Base-by-base conservation (phyloP, 2,329 filamentous ascomycete genomes). In the Sclerotinia subarctica region DNA sequence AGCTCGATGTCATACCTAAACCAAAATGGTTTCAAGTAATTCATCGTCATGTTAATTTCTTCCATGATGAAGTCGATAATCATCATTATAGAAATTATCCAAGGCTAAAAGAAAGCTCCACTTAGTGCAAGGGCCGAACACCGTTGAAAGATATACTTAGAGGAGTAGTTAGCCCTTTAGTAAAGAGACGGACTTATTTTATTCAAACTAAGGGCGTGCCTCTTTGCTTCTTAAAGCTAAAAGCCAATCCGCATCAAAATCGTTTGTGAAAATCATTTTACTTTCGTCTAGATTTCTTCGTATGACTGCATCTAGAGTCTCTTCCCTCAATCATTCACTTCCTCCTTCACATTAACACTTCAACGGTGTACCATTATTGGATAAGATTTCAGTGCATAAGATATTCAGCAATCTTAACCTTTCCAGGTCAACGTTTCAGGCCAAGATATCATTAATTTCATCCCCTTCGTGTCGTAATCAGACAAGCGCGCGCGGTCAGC, bases 401-500 rank as follows among this genome's bases (percentile, higher is more conserved):
- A 49, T 3, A 17, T 44, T 19, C 17, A 24, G 38, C n/a, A 24
- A 66, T 56, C 38, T 38, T 66, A 47, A 47, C 38, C 64, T 53
- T 42, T 38, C 32, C 17, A 47, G 52, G 51, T 58, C 64, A 32
- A 51, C 47, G 35, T 62, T 38, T 44, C 46, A 67, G n/a, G 21
- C 32, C 56, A 21, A 26, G 56, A 29, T 52, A 53, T 5, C 26
- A 46, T 54, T 49, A n/a, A 4, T 42, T 38, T 53, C 5, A 21
- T 15, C n/a, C 15, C 7, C 13, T 35, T 42, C 54, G 35, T 24
- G 6, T 53, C 7, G 42, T 21, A 32, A 11, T 32, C 35, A 46
- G 29, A 35, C 35, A 67, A 63, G 59, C 56, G 57, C 65, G 56
- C 65, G 57, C 57, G 54, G 29, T 44, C 29, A 64, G 21, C n/a